phyloP scores from a whole-genome alignment of 2,329 filamentous ascomycete genomes.

The Tolypocladium paradoxum region DNA sequence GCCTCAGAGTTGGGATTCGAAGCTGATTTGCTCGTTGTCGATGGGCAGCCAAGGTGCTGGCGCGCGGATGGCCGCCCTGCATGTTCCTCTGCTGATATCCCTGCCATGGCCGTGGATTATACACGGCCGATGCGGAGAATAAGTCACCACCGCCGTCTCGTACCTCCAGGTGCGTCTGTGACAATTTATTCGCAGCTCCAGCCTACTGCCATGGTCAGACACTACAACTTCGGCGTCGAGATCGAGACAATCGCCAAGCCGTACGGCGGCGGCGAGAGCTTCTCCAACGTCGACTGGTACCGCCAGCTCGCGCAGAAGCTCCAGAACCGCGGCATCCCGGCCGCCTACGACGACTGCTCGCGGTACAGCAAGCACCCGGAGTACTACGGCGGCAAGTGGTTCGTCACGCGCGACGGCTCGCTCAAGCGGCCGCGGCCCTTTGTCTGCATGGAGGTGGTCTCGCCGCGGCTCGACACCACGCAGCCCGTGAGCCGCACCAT shows the following conservation, averaged over 20 bases:
- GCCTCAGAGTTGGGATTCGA: not conserved
- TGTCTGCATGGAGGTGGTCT: constrained; percentile 31
- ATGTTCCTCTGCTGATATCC: not conserved
- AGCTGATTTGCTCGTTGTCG: not conserved
- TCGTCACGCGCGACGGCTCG: constrained; percentile 28
- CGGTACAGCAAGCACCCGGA: constrained; percentile 29
- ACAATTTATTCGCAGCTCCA: not conserved
- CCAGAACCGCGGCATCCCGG: constrained; percentile 24
- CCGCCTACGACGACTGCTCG: constrained; percentile 25
- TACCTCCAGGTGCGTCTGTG: not conserved
- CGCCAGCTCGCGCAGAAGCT: constrained; percentile 27
- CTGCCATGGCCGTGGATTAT: not conserved
- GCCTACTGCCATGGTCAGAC: constrained; percentile 12
- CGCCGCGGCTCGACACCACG: constrained; percentile 25
- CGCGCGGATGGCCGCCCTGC: not conserved
- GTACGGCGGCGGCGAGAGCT: constrained; percentile 23
- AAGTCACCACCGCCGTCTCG: not conserved
- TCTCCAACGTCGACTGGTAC: constrained; percentile 29
- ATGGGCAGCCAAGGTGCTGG: not conserved
- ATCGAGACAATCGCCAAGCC: constrained; percentile 27
- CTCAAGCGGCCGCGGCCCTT: constrained; percentile 24
- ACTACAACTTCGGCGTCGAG: constrained; percentile 30
- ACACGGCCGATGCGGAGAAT: not conserved
- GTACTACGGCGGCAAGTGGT: constrained; percentile 31
- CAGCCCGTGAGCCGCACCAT: constrained; percentile 20